Evolutionary conservation across 306 rosid genomes (phyloP).

Genomic region (Trichosanthes cucumerina): DNA sequence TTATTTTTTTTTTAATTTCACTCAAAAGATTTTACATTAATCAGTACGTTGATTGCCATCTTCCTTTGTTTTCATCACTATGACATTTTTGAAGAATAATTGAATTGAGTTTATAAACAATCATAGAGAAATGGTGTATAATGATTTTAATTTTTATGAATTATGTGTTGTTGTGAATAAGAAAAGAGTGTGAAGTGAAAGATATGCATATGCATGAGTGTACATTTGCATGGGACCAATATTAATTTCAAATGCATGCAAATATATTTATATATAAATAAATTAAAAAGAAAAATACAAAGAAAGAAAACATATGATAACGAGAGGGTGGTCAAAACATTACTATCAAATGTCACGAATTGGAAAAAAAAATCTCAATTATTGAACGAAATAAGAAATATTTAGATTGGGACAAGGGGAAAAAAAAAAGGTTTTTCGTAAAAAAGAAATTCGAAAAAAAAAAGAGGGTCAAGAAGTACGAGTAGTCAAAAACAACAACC

Average conservation of each 20-base stretch:
- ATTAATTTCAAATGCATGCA: neutral
- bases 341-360: neutral
- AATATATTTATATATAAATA: neutral
- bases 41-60: too few species aligned
- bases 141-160: neutral
- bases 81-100: too few species aligned
- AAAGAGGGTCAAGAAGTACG: neutral
- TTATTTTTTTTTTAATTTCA: too few species aligned
- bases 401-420: neutral
- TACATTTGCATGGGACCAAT: neutral
- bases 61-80: too few species aligned
- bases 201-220: neutral
- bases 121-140: neutral
- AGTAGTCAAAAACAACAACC: slow-evolving; percentile 14
- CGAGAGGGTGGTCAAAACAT: neutral
- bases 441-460: neutral
- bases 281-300: neutral
- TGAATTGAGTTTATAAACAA: too few species aligned
- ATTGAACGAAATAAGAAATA: neutral
- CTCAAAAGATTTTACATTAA: too few species aligned
- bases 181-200: neutral
- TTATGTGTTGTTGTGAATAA: too few species aligned
- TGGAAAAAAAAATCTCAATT: neutral
- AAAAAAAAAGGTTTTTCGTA: neutral
- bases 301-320: neutral